phyloP scores from a whole-genome alignment of 257 asterid genomes.

The Nicotiana sylvestris region DNA sequence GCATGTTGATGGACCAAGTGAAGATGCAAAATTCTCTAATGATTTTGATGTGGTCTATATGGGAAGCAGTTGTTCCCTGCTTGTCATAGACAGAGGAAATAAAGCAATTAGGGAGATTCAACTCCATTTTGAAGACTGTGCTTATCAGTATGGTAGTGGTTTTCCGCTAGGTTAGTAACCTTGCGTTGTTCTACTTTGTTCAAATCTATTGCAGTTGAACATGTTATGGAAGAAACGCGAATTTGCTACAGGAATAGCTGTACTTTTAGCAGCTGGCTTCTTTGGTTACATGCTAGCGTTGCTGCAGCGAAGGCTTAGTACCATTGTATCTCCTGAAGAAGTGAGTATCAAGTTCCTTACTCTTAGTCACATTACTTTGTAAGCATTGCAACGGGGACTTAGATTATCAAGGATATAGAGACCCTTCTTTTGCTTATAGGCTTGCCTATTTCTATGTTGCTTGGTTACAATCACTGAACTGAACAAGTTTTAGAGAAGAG shows the following conservation, averaged over 20 bases:
- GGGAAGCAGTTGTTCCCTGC: conserved; percentile 98
- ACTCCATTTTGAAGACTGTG: conserved; percentile 92
- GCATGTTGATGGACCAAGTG: conserved; percentile 95
- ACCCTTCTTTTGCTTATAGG: background rate
- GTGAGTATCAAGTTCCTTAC: conserved; percentile 42
- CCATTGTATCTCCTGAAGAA: conserved; percentile 53
- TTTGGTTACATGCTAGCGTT: conserved; percentile 91
- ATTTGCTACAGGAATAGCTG: conserved; percentile 59
- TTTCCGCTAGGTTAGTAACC: conserved; percentile 68
- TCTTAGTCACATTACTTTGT: background rate
- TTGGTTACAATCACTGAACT: background rate
- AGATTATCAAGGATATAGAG: background rate
- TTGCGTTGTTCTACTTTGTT: background rate
- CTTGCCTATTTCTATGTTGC: background rate
- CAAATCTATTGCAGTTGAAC: background rate
- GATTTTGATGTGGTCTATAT: conserved; percentile 91
- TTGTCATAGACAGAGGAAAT: conserved; percentile 90
- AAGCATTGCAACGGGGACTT: background rate
- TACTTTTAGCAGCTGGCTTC: conserved; percentile 85
- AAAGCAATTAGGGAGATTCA: conserved; percentile 93
- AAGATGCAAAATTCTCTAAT: conserved; percentile 89
- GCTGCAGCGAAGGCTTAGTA: conserved; percentile 68
- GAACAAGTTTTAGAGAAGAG: background rate
- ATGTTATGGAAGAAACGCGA: background rate
- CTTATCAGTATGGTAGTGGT: conserved; percentile 92